Evolutionary conservation across 345 rosid genomes (phyloP).

Genomic region (Gossypium raimondii): DNA sequence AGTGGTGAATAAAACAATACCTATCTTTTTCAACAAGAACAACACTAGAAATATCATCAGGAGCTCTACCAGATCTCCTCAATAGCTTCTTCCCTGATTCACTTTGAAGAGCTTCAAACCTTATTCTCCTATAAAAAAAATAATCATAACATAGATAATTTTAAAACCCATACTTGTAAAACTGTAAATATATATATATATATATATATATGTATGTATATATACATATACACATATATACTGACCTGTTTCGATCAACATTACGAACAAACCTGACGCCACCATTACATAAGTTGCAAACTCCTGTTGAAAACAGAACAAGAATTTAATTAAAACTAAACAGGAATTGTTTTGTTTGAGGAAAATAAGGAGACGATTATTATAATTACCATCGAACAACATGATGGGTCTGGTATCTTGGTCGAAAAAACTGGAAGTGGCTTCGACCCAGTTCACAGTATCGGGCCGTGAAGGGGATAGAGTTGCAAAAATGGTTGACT

Average conservation of each 20-base stretch:
- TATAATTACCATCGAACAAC: constrained; percentile 67
- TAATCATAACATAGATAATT: background rate
- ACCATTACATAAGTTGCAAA: constrained; percentile 87
- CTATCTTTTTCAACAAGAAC: constrained; percentile 77
- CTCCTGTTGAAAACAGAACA: constrained; percentile 37
- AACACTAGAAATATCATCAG: constrained; percentile 91
- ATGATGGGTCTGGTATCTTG: constrained; percentile 76
- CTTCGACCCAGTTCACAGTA: constrained; percentile 46
- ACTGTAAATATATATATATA: no score
- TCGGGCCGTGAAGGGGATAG: constrained; percentile 30
- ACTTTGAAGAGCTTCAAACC: constrained; percentile 89
- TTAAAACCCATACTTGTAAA: background rate
- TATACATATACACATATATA: background rate
- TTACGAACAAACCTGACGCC: constrained; percentile 76
- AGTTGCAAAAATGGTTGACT: constrained; percentile 34
- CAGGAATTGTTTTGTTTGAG: background rate
- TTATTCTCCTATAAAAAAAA: constrained; percentile 47
- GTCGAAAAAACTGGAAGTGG: constrained; percentile 64
- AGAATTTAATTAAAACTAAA: background rate
- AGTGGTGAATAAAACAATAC: constrained; percentile 23
- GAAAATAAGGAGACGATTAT: background rate
- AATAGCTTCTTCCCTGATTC: constrained; percentile 71
- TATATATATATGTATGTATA: no score
- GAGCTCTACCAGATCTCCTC: constrained; percentile 86
- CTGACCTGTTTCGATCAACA: constrained; percentile 64